Evolutionary conservation across 352 stramenopile species (phyloP), one percentile per base, ranked within the genome.

Genomic region (Pythium sukuiense): DNA sequence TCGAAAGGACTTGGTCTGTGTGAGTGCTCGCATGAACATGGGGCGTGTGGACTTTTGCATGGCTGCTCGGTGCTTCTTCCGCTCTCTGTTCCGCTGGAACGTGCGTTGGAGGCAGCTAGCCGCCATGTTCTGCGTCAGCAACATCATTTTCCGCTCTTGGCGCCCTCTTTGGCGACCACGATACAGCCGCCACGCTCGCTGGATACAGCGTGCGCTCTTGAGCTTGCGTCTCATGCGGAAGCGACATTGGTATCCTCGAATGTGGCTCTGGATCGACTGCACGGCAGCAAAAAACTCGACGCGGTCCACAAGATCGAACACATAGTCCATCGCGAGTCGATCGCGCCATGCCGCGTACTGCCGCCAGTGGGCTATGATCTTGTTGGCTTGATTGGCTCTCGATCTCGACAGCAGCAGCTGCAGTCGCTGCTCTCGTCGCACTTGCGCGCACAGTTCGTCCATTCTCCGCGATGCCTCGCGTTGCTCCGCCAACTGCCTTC

Each of bases 51-150:
- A 83, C 45, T 70, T 67, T 11, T 60, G 26, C 45, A 89, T 56
- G 9, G 73, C 61, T 13, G 24, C 37, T 12, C 76, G 72, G 24
- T 78, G 65, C 41, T 76, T 72, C 2, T 60, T 58, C 1, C 71
- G 62, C 27, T 87, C 61, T 2, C 58, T 63, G 16, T 71, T 75
- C 12, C 66, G 73, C 27, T 57, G 65, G 29, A 80, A 88, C 12
- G 76, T 76, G 13, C 74, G 73, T 58, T 92, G 81, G 4, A 92
- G 66, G 54, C 66, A 80, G n/a, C 64, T 76, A 0, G 76, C 81
- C 12, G 81, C 81, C n/a, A 84, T 49, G 6, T 74, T 30, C 5
- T 55, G 76, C 0, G 43, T 54, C 6, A 87, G 43, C 2, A 59
- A 33, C 14, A 70, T 37, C 61, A 78, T 72, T 11, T 65, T 62